A percentile compares a stretch with the other conserved stretches of the same genome.
phyloP scores from a whole-genome alignment of 1,139 yeast genomes.

The Wickerhamomyces sp. region DNA sequence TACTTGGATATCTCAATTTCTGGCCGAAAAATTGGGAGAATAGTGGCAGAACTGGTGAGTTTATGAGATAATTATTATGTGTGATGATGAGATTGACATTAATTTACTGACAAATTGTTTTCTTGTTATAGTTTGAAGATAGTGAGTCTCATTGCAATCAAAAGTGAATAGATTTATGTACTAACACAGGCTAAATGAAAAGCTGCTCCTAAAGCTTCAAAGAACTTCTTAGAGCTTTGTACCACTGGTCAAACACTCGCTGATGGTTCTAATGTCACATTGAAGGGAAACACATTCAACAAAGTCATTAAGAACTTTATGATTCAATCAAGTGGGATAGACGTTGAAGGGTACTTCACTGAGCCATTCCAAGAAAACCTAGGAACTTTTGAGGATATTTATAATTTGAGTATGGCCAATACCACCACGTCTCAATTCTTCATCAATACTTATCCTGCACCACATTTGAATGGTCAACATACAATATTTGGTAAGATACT shows the following conservation, averaged over 20 bases:
- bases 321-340: constrained; percentile 73
- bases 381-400: constrained; percentile 40
- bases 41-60: constrained; percentile 55
- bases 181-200: constrained; percentile 18
- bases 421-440: constrained; percentile 74
- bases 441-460: constrained; percentile 64
- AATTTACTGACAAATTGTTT: no score
- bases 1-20: constrained; percentile 57
- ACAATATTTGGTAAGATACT: constrained; percentile 66
- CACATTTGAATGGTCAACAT: constrained; percentile 72
- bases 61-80: constrained; percentile 5
- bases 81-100: no score
- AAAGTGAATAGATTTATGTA: no score
- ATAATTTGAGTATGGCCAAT: constrained; percentile 70
- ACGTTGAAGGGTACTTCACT: constrained; percentile 24
- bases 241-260: constrained; percentile 26
- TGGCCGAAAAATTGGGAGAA: constrained; percentile 46
- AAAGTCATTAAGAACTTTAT: constrained; percentile 72
- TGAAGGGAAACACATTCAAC: constrained; percentile 50
- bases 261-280: constrained; percentile 27
- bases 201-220: constrained; percentile 55
- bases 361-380: constrained; percentile 41
- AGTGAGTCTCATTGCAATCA: neutral
- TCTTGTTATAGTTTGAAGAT: neutral
- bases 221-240: constrained; percentile 48